Percentiles rank a stretch among this genome's conserved stretches.
Conservation (phyloP, 2,329 filamentous ascomycete species). For the Periconia sp. region DNA sequence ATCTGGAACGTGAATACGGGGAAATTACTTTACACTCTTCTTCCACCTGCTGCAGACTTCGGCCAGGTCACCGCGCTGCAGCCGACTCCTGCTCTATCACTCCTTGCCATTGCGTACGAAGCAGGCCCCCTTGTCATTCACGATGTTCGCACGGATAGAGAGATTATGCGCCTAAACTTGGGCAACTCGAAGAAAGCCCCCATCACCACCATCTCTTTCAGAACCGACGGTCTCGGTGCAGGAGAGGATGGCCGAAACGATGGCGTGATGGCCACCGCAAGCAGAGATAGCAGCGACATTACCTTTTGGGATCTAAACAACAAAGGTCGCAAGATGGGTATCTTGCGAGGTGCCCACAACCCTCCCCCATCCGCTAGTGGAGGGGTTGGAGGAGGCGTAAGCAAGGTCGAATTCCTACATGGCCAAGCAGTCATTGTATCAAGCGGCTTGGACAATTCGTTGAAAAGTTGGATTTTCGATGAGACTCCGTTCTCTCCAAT, state of each 20-base stretch:
- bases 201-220: slow-evolving; percentile 83
- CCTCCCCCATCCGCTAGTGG: slow-evolving; percentile 62
- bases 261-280: slow-evolving; percentile 93
- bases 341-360: slow-evolving; percentile 85
- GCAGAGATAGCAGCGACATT: slow-evolving; percentile 77
- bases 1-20: slow-evolving; percentile 96
- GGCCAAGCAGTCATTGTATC: slow-evolving; percentile 90
- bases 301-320: slow-evolving; percentile 96
- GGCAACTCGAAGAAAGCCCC: slow-evolving; percentile 62
- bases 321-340: slow-evolving; percentile 81
- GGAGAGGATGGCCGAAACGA: slow-evolving; percentile 80
- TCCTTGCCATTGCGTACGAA: slow-evolving; percentile 86
- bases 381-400: slow-evolving; percentile 72
- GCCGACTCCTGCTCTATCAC: slow-evolving; percentile 78
- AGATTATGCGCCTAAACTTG: slow-evolving; percentile 68
- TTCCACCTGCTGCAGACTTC: slow-evolving; percentile 70
- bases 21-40: slow-evolving; percentile 86
- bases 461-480: slow-evolving; percentile 97
- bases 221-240: slow-evolving; percentile 84
- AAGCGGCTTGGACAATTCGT: slow-evolving; percentile 87
- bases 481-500: slow-evolving; percentile 85
- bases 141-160: slow-evolving; percentile 77
- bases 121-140: slow-evolving; percentile 78
- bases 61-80: slow-evolving; percentile 87
- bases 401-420: slow-evolving; percentile 82